Evolutionary conservation across 1,139 yeast genomes (phyloP).

Genomic region (Taphrina confusa): DNA sequence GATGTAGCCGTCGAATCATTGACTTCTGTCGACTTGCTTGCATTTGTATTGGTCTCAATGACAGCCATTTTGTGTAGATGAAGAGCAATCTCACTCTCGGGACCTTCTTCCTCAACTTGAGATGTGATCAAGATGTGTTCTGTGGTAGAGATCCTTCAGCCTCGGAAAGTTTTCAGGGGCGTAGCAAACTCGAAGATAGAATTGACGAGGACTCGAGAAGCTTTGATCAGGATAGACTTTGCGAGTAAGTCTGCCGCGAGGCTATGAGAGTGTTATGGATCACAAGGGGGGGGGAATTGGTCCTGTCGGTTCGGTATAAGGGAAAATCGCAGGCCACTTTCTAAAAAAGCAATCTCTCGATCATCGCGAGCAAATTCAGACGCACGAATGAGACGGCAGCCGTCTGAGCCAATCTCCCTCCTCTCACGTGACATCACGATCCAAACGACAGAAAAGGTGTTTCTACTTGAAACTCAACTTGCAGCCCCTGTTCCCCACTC

Average conservation of each 20-base stretch:
- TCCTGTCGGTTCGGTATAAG: too few species aligned
- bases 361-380: slow-evolving; percentile 15
- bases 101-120: too few species aligned
- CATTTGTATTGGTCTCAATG: background rate
- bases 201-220: too few species aligned
- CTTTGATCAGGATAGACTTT: background rate
- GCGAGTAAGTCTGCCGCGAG: background rate
- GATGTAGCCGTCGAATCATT: slow-evolving; percentile 10
- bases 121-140: too few species aligned
- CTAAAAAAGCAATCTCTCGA: slow-evolving; percentile 9
- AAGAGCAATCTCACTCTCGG: background rate
- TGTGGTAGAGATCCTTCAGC: background rate
- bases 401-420: background rate
- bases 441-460: too few species aligned
- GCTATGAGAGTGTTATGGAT: too few species aligned
- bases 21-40: background rate
- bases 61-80: background rate
- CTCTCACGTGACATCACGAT: background rate
- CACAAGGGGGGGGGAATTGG: too few species aligned
- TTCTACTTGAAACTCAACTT: too few species aligned
- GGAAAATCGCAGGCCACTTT: slow-evolving; percentile 11
- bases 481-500: too few species aligned
- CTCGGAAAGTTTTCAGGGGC: slow-evolving; percentile 8
- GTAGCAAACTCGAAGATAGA: too few species aligned
- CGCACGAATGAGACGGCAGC: slow-evolving; percentile 15